phyloP scores from a whole-genome alignment of 2,329 filamentous ascomycete genomes.

The Penicillium psychrosexuale region DNA sequence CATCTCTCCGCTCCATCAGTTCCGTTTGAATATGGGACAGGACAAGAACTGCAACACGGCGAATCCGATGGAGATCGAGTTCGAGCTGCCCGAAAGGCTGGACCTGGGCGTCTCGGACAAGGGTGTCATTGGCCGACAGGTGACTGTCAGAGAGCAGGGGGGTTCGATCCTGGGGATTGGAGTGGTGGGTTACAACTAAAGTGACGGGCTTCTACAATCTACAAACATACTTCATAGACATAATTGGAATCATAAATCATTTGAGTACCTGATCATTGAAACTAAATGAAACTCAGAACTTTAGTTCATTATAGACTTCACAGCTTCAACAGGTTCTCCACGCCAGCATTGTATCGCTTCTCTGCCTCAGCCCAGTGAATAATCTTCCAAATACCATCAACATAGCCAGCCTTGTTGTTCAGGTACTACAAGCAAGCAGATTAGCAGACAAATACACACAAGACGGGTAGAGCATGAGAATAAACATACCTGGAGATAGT shows the following conservation, averaged over 20 bases:
- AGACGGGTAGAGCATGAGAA: accelerated
- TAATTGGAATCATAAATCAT: not conserved
- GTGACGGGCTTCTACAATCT: too few species aligned
- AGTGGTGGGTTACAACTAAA: slow-evolving; percentile 37
- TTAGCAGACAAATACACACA: not conserved
- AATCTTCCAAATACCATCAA: slow-evolving; percentile 84
- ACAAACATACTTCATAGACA: not conserved
- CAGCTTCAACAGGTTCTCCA: slow-evolving; percentile 30
- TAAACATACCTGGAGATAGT: slow-evolving; percentile 68
- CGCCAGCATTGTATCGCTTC: slow-evolving; percentile 54
- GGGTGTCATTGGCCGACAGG: slow-evolving; percentile 35
- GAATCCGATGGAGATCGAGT: slow-evolving; percentile 20
- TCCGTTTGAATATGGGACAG: slow-evolving; percentile 21
- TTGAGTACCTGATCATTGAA: not conserved
- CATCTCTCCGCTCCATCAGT: slow-evolving; percentile 26
- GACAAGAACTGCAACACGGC: not conserved
- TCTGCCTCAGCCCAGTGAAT: slow-evolving; percentile 88
- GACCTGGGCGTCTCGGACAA: slow-evolving; percentile 35
- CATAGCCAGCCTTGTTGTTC: slow-evolving; percentile 93
- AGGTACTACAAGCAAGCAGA: slow-evolving; percentile 60
- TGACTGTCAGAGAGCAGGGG: slow-evolving; percentile 27
- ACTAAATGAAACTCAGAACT: not conserved
- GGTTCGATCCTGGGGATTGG: slow-evolving; percentile 28
- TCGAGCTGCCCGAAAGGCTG: slow-evolving; percentile 29
- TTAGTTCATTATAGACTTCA: slow-evolving; percentile 1